Evolutionary conservation across 2,329 filamentous ascomycete genomes (phyloP), one percentile per base, ranked within the genome.

Genomic region (Trichoderma hamatum): DNA sequence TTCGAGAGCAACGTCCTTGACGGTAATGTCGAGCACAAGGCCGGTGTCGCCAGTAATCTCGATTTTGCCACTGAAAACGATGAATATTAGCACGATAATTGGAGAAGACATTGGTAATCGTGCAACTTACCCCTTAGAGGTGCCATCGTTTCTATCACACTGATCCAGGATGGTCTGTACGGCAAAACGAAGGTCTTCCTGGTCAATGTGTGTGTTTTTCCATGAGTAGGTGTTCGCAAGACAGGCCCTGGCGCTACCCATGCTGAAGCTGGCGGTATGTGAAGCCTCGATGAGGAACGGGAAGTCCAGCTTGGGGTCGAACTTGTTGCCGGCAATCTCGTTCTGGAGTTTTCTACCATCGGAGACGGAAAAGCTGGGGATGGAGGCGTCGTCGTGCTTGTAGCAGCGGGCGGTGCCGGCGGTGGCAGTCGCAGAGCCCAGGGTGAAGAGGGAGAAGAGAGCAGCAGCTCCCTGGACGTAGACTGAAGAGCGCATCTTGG

Each of bases 311-410:
- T 52, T 30, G n/a, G 61, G 49, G 0, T 5, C 5, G 51, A 64
- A 64, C 46, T 54, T 28, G 61, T 64, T 64, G 49, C 61, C 61
- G 61, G 54, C 49, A 51, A 64, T 43, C 19, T 64, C 61, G 34
- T 64, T 64, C 2, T 64, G 61, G 19, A 64, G 49, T 19, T 43
- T 55, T 30, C 61, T 36, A 5, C 32, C 61, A 11, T 64, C 61
- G 14, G 61, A 5, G 24, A 64, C 11, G 34, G 61, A 64, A n/a
- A 64, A 64, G 61, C n/a, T 55, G 13, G 61, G 61, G 13, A 64
- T 64, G 49, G 61, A 34, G 39, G 39, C 39, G 5, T 55, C 61
- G 0, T 28, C 32, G 6, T 55, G 39, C n/a, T 49, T 16, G 49
- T 43, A 21, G 61, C 61, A 64, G 13, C 43, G 34, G 32, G 34